A percentile compares a stretch with the other conserved stretches of the same genome.
Evolutionary conservation across 768 basidiomycete species (phyloP).

Genomic region (Tricholoma matsutake): DNA sequence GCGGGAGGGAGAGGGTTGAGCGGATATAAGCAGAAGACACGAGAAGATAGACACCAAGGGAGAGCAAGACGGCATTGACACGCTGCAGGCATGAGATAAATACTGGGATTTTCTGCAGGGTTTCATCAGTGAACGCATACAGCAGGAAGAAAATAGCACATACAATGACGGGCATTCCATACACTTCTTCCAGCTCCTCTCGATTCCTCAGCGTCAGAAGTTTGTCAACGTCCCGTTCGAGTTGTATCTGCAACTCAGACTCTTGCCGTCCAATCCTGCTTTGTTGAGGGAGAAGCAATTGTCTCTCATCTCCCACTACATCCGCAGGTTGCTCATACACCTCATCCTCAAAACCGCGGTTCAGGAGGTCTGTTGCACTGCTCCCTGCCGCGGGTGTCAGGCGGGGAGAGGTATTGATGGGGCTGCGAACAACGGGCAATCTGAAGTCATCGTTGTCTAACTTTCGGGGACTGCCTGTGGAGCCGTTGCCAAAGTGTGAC

Average conservation of each 20-base stretch:
- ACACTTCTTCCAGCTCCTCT: slow-evolving; percentile 77
- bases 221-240: slow-evolving; percentile 67
- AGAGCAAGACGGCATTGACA: slow-evolving; percentile 67
- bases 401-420: neutral
- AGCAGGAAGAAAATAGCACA: slow-evolving; percentile 27
- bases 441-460: neutral
- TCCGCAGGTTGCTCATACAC: slow-evolving; percentile 5
- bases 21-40: slow-evolving; percentile 61
- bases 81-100: slow-evolving; percentile 78
- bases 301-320: slow-evolving; percentile 28
- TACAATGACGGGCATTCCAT: slow-evolving; percentile 78
- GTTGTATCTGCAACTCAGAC: slow-evolving; percentile 28
- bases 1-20: slow-evolving; percentile 40
- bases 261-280: slow-evolving; percentile 4
- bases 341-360: slow-evolving; percentile 16
- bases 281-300: slow-evolving; percentile 29
- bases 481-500: neutral
- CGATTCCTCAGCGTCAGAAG: slow-evolving; percentile 60
- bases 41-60: slow-evolving; percentile 63
- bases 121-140: slow-evolving; percentile 8
- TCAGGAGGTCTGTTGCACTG: slow-evolving; percentile 13
- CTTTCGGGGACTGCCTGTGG: neutral
- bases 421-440: neutral
- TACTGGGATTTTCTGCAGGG: slow-evolving; percentile 64
- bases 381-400: neutral